Conservation (phyloP, 257 asterid species). For the Striga asiatica region DNA sequence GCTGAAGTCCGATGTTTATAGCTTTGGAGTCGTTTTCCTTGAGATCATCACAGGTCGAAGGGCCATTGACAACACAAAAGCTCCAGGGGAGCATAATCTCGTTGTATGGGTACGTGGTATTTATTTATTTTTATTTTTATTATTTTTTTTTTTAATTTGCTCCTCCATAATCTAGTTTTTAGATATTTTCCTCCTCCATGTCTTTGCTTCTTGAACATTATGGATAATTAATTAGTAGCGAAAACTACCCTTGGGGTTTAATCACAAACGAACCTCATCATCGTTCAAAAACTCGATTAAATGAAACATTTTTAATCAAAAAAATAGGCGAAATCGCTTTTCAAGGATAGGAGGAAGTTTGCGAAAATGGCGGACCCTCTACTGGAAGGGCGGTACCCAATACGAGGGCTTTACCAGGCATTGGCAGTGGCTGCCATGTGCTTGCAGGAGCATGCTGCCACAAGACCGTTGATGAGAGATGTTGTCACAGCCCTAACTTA, state of each 20-base stretch:
- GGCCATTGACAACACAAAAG: constrained; percentile 63
- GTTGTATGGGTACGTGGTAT: constrained; percentile 70
- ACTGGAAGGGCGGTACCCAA: constrained; percentile 74
- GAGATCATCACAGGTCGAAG: constrained; percentile 83
- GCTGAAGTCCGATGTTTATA: constrained; percentile 69
- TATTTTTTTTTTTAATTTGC: too few relatives aligned
- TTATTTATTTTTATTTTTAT: neutral
- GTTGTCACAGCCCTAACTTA: constrained; percentile 80
- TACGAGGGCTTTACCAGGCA: constrained; percentile 84
- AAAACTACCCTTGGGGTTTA: neutral
- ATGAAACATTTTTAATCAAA: too few relatives aligned
- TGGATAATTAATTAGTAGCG: neutral
- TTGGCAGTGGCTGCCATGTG: constrained; percentile 98
- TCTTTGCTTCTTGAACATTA: neutral
- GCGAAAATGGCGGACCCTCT: constrained; percentile 90
- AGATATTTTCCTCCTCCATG: neutral
- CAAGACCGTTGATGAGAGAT: constrained; percentile 80
- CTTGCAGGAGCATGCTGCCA: constrained; percentile 90
- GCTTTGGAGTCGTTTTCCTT: constrained; percentile 85
- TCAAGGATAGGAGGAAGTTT: constrained; percentile 76
- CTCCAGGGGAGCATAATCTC: constrained; percentile 66
- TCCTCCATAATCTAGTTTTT: neutral
- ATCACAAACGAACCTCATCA: neutral
- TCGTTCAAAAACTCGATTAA: neutral
- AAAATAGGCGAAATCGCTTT: constrained; percentile 79